Evolutionary conservation across 2,329 filamentous ascomycete species (phyloP).

Genomic region (Alternaria consortialis): DNA sequence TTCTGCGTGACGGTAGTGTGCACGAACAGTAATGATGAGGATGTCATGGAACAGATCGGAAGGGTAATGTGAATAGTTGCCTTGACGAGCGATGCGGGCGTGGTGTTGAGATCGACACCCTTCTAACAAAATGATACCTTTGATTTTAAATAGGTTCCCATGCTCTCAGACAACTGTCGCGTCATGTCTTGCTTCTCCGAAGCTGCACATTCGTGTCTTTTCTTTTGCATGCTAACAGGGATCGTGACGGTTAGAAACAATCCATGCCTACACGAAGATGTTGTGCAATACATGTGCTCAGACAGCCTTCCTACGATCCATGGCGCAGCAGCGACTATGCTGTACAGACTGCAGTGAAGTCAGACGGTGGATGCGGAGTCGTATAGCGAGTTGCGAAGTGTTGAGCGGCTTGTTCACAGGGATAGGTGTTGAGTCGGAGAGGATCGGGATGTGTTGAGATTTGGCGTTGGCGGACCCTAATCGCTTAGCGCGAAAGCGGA

Average conservation of each 20-base stretch:
- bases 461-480: conserved; percentile 19
- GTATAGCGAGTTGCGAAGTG: neutral
- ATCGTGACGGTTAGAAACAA: neutral
- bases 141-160: neutral
- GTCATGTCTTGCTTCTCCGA: neutral
- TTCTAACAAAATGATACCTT: too few species aligned
- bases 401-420: neutral
- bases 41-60: neutral
- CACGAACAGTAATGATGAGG: neutral
- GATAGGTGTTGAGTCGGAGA: conserved; percentile 15
- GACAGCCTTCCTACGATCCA: rapidly evolving
- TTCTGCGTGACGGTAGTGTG: conserved; percentile 1
- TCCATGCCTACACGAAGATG: neutral
- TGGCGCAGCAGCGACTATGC: rapidly evolving
- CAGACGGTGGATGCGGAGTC: neutral
- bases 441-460: conserved; percentile 17
- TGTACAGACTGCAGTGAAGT: neutral
- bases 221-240: neutral
- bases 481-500: conserved; percentile 25
- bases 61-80: neutral
- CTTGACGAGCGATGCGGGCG: neutral
- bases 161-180: neutral
- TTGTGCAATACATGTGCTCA: neutral
- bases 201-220: neutral
- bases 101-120: neutral